Percentiles rank a stretch among this genome's conserved stretches.
Evolutionary conservation across 768 basidiomycete genomes (phyloP).

Genomic region (Pulveroboletus sp.): DNA sequence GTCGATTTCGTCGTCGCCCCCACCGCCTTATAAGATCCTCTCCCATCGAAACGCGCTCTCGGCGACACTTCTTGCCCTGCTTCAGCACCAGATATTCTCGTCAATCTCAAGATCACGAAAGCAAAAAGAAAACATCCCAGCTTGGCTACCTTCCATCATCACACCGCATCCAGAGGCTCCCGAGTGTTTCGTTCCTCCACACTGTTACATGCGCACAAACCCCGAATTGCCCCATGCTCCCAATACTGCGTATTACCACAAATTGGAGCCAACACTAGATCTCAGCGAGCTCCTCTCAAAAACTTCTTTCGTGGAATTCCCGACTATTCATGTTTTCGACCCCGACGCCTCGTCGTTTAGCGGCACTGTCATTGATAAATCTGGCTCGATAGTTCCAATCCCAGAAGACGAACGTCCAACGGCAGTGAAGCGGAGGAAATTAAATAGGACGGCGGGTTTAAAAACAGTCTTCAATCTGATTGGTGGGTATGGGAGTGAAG

Average conservation of each 20-base stretch:
- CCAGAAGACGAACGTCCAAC: conserved; percentile 27
- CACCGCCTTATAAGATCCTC: conserved; percentile 47
- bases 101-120: conserved; percentile 30
- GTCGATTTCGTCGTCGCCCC: conserved; percentile 32
- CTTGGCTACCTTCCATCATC: conserved; percentile 56
- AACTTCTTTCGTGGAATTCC: conserved; percentile 78
- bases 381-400: conserved; percentile 36
- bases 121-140: conserved; percentile 46
- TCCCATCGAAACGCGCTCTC: conserved; percentile 59
- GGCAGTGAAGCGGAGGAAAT: conserved; percentile 51
- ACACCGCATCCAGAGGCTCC: conserved; percentile 52
- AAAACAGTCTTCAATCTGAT: conserved; percentile 55
- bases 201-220: conserved; percentile 56
- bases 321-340: conserved; percentile 75
- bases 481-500: conserved; percentile 57
- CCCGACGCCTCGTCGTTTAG: conserved; percentile 48
- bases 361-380: conserved; percentile 54
- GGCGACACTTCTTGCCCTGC: conserved; percentile 44
- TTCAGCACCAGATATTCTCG: conserved; percentile 42
- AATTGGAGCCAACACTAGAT: conserved; percentile 47
- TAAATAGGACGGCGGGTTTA: conserved; percentile 49
- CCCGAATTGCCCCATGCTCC: conserved; percentile 25
- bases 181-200: conserved; percentile 51
- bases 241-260: conserved; percentile 46
- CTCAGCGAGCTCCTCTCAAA: conserved; percentile 49